These are phyloP conservation scores for Kwoniella mangroviensis DNA, from an alignment of 768 basidiomycete genomes.

Conservation along the genomic window DNA sequence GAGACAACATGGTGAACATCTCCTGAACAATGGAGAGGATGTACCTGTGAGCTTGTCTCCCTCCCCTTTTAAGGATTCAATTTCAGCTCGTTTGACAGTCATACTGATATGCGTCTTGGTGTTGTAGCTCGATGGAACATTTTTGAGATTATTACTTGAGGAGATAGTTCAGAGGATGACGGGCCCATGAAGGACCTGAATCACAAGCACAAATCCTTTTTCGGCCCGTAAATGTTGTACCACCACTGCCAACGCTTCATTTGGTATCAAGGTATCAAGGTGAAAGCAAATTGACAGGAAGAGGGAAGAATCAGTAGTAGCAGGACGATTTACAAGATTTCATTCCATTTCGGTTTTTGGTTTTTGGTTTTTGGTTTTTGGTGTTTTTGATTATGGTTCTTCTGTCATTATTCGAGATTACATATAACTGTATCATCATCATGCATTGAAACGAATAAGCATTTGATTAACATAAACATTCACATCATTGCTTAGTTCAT, in stretches of 20 bases:
- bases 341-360: too few relatives aligned
- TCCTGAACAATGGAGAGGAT: slow-evolving; percentile 33
- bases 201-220: background rate
- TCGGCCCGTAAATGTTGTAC: background rate
- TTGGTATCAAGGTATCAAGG: background rate
- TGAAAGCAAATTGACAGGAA: background rate
- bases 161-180: slow-evolving; percentile 22
- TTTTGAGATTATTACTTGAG: slow-evolving; percentile 18
- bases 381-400: background rate
- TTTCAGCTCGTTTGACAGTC: too few relatives aligned
- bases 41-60: slow-evolving; percentile 25
- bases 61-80: background rate
- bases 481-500: too few relatives aligned
- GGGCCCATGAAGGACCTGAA: background rate
- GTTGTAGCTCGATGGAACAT: slow-evolving; percentile 13
- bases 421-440: background rate
- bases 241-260: background rate
- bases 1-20: slow-evolving; percentile 19
- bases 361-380: too few relatives aligned
- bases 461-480: background rate
- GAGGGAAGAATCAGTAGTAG: background rate
- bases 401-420: background rate
- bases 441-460: background rate
- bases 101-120: background rate
- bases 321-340: too few relatives aligned